These are phyloP conservation scores for Pisolithus marmoratus DNA, from an alignment of 768 basidiomycete species.

Conservation along the genomic window DNA sequence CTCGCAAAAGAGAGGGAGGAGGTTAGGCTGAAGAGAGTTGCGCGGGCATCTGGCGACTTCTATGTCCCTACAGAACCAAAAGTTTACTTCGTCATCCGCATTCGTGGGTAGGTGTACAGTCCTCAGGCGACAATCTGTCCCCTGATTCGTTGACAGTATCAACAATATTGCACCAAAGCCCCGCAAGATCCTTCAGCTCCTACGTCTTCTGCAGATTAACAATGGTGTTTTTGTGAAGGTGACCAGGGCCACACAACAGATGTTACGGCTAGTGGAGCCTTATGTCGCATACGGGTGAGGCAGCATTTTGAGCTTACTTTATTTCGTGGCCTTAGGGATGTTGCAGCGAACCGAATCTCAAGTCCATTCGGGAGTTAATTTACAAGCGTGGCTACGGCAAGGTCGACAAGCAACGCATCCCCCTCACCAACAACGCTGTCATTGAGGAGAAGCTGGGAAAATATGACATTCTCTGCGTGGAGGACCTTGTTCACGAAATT, in stretches of 20 bases:
- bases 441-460: slow-evolving; percentile 90
- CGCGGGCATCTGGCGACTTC: slow-evolving; percentile 89
- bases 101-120: slow-evolving; percentile 72
- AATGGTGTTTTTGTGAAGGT: slow-evolving; percentile 98
- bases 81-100: slow-evolving; percentile 96
- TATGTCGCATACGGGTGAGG: slow-evolving; percentile 94
- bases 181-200: slow-evolving; percentile 96
- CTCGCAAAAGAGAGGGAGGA: slow-evolving; percentile 90
- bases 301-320: not conserved
- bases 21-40: slow-evolving; percentile 89
- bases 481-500: slow-evolving; percentile 98
- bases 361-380: slow-evolving; percentile 92
- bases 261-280: slow-evolving; percentile 96
- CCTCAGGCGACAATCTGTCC: slow-evolving; percentile 5
- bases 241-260: slow-evolving; percentile 93
- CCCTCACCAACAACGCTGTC: slow-evolving; percentile 87
- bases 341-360: slow-evolving; percentile 87
- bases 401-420: slow-evolving; percentile 95
- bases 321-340: slow-evolving; percentile 3
- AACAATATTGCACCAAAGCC: slow-evolving; percentile 99
- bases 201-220: slow-evolving; percentile 99
- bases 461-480: slow-evolving; percentile 92
- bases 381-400: slow-evolving; percentile 99
- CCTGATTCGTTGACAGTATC: slow-evolving; percentile 56
- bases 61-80: slow-evolving; percentile 97